Evolutionary conservation across 441 rosid genomes (phyloP).

Genomic region (Erodium moschatum): DNA sequence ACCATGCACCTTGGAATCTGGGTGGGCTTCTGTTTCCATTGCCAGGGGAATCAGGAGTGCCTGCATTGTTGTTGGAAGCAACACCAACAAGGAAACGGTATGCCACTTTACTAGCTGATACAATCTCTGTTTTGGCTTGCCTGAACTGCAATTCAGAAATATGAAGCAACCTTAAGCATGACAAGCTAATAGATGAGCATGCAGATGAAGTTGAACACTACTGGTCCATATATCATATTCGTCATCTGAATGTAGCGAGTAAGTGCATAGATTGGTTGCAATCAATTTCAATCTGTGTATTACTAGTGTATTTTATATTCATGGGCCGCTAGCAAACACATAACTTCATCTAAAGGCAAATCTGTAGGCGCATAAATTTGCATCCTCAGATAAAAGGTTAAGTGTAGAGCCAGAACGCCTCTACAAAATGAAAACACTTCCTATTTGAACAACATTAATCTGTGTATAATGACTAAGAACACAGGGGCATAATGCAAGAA

Average conservation of each 20-base stretch:
- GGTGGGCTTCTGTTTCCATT: conserved; percentile 50
- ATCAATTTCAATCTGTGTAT: no score
- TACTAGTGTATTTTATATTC: no score
- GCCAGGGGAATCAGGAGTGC: conserved; percentile 37
- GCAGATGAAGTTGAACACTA: not conserved
- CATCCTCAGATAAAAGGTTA: not conserved
- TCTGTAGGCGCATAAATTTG: not conserved
- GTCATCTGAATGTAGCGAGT: no score
- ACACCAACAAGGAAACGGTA: conserved; percentile 70
- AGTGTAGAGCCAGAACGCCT: no score
- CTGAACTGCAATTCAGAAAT: conserved; percentile 50
- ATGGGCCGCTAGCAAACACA: no score
- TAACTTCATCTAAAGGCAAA: no score
- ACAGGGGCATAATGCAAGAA: not conserved
- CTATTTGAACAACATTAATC: not conserved
- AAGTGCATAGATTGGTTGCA: no score
- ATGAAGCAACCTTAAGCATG: not conserved
- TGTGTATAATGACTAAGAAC: not conserved
- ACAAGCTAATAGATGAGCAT: not conserved
- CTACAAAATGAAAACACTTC: no score
- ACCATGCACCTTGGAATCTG: conserved; percentile 66
- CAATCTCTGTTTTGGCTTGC: conserved; percentile 92
- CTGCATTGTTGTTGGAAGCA: conserved; percentile 35
- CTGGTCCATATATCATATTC: not conserved
- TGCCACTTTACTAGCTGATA: conserved; percentile 93